Evolutionary conservation across 305 asterid species (phyloP), one percentile per base, ranked within the genome.

Genomic region (Fraxinus baroniana): DNA sequence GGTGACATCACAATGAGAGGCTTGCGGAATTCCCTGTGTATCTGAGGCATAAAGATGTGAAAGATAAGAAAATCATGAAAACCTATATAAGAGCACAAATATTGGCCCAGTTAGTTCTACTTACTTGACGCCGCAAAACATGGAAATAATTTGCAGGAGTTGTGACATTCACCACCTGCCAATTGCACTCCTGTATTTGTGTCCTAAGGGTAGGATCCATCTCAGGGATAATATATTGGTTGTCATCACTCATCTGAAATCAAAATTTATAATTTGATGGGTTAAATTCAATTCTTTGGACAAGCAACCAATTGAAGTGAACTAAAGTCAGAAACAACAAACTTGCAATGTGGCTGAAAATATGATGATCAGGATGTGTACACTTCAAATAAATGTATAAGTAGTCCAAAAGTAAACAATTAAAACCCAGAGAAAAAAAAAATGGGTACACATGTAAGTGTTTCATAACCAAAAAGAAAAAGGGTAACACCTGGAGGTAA

Each of bases 71-170:
- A 86, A 62, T 33, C 33, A 55, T 64, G 39, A 52, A 80, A 1
- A 68, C 8, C 26, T 32, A 78, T 72, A 76, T 3, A 52, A 24
- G 13, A 79, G 66, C 17, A 30, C 39, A 74, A 3, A 74, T 82
- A 46, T 77, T 77, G 44, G 71, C 30, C 18, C 79, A 78, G 76
- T 79, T 20, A 68, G 80, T 57, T 24, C 78, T 80, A 60, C 52
- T 93, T 79, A 82, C 86, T 77, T 82, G 87, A 84, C 99, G 96
- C 35, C 99, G 92, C 88, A 95, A 91, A 46, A 95, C 97, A 70
- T 94, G 98, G 95, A 95, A 94, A 85, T 95, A 95, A 87, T 95
- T 95, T 83, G 99, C 98, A 33, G 98, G 99, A 30, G 99, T 95
- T 22, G 99, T 95, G 10, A 92, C 97, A 86, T 96, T 96, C 83